Percentiles rank a stretch among this genome's conserved stretches.
These are phyloP conservation scores for Beta macrorhiza DNA, from an alignment of 179 eudicot species.

Conservation along the genomic window DNA sequence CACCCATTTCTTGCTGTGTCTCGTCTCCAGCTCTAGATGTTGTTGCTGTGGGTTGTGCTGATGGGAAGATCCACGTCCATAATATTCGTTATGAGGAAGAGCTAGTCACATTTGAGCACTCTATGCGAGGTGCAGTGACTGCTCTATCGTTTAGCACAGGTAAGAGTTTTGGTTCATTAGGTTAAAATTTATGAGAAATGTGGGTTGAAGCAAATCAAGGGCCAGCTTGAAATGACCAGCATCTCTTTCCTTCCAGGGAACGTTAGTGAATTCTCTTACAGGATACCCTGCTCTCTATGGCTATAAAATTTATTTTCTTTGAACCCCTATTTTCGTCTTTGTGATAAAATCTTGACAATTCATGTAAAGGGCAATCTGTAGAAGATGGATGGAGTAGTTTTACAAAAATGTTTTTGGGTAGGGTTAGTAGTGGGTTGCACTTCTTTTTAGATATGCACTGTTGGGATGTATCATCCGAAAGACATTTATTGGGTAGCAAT, in stretches of 20 bases:
- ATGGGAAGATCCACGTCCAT: constrained; percentile 94
- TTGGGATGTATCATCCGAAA: background rate
- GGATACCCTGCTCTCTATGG: background rate
- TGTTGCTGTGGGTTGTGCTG: constrained; percentile 91
- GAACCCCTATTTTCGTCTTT: background rate
- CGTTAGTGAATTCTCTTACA: background rate
- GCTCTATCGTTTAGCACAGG: constrained; percentile 93
- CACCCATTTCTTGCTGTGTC: constrained; percentile 72
- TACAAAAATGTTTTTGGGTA: background rate
- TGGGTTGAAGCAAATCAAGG: background rate
- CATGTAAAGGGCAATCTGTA: background rate
- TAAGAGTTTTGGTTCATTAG: constrained; percentile 31
- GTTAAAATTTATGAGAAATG: background rate
- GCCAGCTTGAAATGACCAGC: background rate
- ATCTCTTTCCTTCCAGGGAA: background rate
- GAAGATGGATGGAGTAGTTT: background rate
- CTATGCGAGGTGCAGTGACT: constrained; percentile 89
- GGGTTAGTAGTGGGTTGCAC: background rate
- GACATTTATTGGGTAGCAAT: too few relatives aligned
- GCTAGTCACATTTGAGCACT: constrained; percentile 70
- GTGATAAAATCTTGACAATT: background rate
- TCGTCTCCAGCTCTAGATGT: constrained; percentile 96
- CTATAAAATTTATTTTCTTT: background rate
- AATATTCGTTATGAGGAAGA: constrained; percentile 87
- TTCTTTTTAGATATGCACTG: background rate